Conservation (phyloP, 2,329 filamentous ascomycete species). For the Proliferodiscus dingleyae region DNA sequence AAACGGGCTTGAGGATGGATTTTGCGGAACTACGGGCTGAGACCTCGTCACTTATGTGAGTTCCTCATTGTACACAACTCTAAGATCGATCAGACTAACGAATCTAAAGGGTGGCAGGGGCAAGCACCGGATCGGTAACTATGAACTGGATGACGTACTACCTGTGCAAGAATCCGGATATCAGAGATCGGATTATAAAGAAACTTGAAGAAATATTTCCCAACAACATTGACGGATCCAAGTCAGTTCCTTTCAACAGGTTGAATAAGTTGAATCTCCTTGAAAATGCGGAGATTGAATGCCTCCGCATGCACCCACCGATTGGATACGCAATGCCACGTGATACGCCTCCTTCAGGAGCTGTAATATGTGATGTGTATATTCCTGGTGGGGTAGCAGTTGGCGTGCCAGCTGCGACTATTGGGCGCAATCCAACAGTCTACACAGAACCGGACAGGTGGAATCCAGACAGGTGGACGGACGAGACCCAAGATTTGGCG, state of each 20-base stretch:
- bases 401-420: constrained; percentile 12
- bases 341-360: constrained; percentile 10
- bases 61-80: no score
- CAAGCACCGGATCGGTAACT: constrained; percentile 11
- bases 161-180: constrained; percentile 11
- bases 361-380: constrained; percentile 11
- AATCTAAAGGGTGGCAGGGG: constrained; percentile 11
- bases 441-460: constrained; percentile 8
- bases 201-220: constrained; percentile 10
- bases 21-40: constrained; percentile 13
- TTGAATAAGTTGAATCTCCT: constrained; percentile 10
- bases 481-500: constrained; percentile 5
- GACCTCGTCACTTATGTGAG: constrained; percentile 14
- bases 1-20: constrained; percentile 13
- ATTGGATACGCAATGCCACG: constrained; percentile 15
- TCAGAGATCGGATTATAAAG: constrained; percentile 6
- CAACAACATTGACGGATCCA: constrained; percentile 1
- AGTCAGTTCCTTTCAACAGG: constrained; percentile 7
- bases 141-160: constrained; percentile 16
- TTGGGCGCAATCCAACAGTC: constrained; percentile 11
- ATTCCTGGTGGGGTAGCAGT: constrained; percentile 12
- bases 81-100: not conserved
- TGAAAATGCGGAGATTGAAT: constrained; percentile 11
- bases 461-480: constrained; percentile 11
- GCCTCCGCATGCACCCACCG: constrained; percentile 12